phyloP scores from a whole-genome alignment of 177 flowering plant species.

The Vitis hybrid region DNA sequence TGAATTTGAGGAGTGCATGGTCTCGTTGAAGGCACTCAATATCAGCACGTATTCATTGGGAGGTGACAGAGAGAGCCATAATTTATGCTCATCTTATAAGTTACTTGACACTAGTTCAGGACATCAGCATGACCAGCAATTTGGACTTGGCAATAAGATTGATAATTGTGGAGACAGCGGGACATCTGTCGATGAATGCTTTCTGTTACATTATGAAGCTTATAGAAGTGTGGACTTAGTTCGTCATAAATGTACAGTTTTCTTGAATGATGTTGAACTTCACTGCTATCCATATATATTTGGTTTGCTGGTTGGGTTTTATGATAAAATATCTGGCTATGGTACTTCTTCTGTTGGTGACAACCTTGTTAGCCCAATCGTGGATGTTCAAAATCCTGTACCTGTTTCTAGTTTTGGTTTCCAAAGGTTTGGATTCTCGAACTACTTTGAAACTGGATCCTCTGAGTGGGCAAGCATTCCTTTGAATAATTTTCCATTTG shows the following conservation, averaged over 20 bases:
- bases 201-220: constrained; percentile 54
- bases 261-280: constrained; percentile 58
- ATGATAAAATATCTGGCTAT: constrained; percentile 32
- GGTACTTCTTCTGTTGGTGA: constrained; percentile 20
- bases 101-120: constrained; percentile 13
- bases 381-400: constrained; percentile 15
- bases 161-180: constrained; percentile 18
- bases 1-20: constrained; percentile 28
- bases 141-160: constrained; percentile 9
- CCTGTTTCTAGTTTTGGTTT: constrained; percentile 22
- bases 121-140: constrained; percentile 19
- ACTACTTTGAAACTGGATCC: constrained; percentile 43
- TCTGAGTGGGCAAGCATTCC: constrained; percentile 40
- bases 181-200: constrained; percentile 34
- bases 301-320: constrained; percentile 46
- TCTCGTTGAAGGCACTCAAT: constrained; percentile 37
- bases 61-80: constrained; percentile 21
- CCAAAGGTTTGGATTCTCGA: constrained; percentile 64
- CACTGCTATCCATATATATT: constrained; percentile 67
- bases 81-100: constrained; percentile 46
- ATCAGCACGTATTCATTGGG: constrained; percentile 22
- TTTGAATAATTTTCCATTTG: constrained; percentile 62
- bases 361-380: constrained; percentile 10
- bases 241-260: constrained; percentile 27
- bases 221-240: constrained; percentile 14